Evolutionary conservation across 2,329 filamentous ascomycete genomes (phyloP).

Genomic region (Botrytis byssoidea): DNA sequence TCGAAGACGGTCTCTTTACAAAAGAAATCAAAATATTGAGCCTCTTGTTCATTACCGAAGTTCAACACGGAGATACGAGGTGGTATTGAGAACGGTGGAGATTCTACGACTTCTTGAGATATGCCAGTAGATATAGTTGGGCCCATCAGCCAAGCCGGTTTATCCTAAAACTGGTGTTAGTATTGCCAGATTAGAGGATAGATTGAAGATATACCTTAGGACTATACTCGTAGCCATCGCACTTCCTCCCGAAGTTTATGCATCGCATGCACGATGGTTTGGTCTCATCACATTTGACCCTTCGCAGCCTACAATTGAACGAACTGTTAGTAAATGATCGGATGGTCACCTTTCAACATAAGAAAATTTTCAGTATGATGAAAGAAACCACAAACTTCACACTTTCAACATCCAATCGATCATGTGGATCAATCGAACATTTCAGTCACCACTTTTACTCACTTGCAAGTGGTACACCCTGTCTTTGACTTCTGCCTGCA

Average conservation of each 20-base stretch:
- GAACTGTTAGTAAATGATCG: neutral
- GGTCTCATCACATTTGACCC: conserved; percentile 23
- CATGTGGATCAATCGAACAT: neutral
- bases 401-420: neutral
- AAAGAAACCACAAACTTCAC: conserved; percentile 19
- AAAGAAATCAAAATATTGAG: conserved; percentile 31
- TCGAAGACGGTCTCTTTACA: conserved; percentile 26
- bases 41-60: conserved; percentile 27
- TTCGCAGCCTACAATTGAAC: conserved; percentile 8
- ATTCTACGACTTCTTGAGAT: neutral
- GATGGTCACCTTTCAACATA: conserved; percentile 10
- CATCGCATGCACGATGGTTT: conserved; percentile 21
- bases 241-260: conserved; percentile 20
- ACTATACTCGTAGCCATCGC: conserved; percentile 21
- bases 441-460: conserved; percentile 4
- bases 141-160: conserved; percentile 19
- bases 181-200: neutral
- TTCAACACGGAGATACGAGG: conserved; percentile 7
- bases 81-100: neutral
- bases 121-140: conserved; percentile 21
- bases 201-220: conserved; percentile 14
- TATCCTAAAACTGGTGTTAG: conserved; percentile 7
- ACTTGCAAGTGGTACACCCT: conserved; percentile 24
- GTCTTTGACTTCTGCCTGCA: conserved; percentile 31
- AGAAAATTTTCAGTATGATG: conserved; percentile 12